phyloP scores from a whole-genome alignment of 1,139 yeast species.

The Yamadazyma mexicana region DNA sequence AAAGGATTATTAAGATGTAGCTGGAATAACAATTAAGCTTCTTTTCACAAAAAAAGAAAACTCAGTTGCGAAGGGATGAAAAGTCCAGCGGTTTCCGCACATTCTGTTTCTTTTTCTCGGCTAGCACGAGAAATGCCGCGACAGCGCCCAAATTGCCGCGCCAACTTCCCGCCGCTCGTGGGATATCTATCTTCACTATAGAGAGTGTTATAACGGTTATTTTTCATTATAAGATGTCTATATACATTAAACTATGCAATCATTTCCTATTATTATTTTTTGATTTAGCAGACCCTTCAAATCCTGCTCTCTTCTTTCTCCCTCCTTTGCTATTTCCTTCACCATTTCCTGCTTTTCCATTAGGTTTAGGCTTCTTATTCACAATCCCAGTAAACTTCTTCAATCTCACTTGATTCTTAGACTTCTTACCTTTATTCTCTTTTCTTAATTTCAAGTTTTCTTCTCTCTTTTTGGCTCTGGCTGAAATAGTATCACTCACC shows the following conservation, averaged over 20 bases:
- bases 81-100: no score
- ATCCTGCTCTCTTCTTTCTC: slow-evolving; percentile 56
- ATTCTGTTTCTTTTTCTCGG: no score
- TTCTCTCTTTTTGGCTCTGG: slow-evolving; percentile 81
- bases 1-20: background rate
- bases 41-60: background rate
- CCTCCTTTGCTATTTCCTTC: slow-evolving; percentile 15
- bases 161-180: no score
- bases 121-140: no score
- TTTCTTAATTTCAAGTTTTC: slow-evolving; percentile 81
- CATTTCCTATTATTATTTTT: slow-evolving; percentile 24
- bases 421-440: slow-evolving; percentile 74
- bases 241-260: slow-evolving; percentile 4
- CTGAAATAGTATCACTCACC: slow-evolving; percentile 73
- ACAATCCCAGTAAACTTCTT: slow-evolving; percentile 62
- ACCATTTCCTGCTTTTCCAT: slow-evolving; percentile 34
- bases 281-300: slow-evolving; percentile 53
- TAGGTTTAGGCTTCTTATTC: slow-evolving; percentile 23
- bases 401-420: slow-evolving; percentile 68
- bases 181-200: no score
- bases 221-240: background rate
- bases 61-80: slow-evolving; percentile 3
- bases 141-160: no score
- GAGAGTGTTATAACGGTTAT: no score
- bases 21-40: background rate